phyloP scores from a whole-genome alignment of 345 rosid species.

The Eucalyptus regnans region DNA sequence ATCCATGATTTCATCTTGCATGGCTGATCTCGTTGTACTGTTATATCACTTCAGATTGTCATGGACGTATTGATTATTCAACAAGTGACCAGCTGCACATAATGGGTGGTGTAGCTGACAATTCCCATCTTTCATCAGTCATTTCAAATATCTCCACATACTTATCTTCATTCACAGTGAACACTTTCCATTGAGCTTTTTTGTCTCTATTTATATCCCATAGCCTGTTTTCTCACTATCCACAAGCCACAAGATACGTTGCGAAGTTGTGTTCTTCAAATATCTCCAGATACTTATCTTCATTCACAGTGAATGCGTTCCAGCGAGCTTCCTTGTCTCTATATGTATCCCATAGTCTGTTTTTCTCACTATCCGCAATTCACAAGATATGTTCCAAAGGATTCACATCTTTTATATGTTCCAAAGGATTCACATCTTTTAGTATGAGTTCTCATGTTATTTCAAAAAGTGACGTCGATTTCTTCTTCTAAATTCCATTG shows the following conservation, averaged over 20 bases:
- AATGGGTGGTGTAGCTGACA: background rate
- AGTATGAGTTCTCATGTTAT: background rate
- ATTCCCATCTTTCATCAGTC: background rate
- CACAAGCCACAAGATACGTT: background rate
- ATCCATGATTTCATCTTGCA: background rate
- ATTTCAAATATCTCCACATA: background rate
- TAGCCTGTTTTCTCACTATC: background rate
- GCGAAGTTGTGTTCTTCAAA: background rate
- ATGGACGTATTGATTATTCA: background rate
- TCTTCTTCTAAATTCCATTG: background rate
- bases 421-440: background rate
- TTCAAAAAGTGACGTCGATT: background rate
- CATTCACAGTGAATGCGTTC: background rate
- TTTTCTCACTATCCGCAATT: background rate
- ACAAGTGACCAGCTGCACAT: background rate
- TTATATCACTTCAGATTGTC: background rate
- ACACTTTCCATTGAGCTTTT: background rate
- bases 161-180: background rate
- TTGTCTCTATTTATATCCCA: background rate
- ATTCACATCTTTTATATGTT: background rate
- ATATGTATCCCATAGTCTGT: background rate
- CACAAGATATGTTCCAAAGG: background rate
- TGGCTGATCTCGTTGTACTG: background rate
- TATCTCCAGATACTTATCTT: background rate
- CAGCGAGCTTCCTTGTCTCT: background rate